Percentiles rank a stretch among this genome's conserved stretches.
phyloP scores from a whole-genome alignment of 1,139 yeast genomes.

The Nakaseomyces bracarensis region DNA sequence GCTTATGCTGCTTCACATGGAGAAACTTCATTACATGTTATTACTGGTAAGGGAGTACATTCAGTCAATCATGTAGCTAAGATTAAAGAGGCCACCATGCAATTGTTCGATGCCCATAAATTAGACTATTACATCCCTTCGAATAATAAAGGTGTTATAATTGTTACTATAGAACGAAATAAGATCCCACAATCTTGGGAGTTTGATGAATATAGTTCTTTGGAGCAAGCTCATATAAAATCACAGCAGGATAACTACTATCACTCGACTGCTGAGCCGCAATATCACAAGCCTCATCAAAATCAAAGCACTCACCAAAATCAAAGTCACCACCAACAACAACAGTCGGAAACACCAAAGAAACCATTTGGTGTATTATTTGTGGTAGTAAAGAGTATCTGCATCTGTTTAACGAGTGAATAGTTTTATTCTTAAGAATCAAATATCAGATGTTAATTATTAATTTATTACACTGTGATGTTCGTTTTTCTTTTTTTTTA shows the following conservation, averaged over 20 bases:
- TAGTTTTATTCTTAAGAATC: too few species aligned
- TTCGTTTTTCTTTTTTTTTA: too few species aligned
- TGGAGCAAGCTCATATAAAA: slow-evolving; percentile 4
- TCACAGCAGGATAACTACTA: background rate
- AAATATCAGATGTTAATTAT: too few species aligned
- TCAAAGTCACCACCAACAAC: background rate
- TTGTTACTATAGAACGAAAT: slow-evolving; percentile 51
- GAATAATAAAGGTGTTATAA: slow-evolving; percentile 71
- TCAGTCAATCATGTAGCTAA: slow-evolving; percentile 77
- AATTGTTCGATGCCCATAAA: slow-evolving; percentile 57
- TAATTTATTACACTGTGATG: too few species aligned
- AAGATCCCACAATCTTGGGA: slow-evolving; percentile 48
- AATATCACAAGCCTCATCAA: slow-evolving; percentile 2
- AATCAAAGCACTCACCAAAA: background rate
- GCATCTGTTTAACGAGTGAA: slow-evolving; percentile 4
- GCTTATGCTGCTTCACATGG: slow-evolving; percentile 53
- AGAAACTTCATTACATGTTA: slow-evolving; percentile 54
- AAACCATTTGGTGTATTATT: background rate
- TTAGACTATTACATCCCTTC: slow-evolving; percentile 55
- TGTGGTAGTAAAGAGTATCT: background rate
- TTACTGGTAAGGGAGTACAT: slow-evolving; percentile 93
- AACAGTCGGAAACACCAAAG: slow-evolving; percentile 2
- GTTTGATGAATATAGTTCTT: background rate
- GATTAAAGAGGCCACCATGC: slow-evolving; percentile 81
- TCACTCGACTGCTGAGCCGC: background rate